These are phyloP conservation scores for Cryptococcus sp. DNA, from an alignment of 1,284 basidiomycete species.

Conservation along the genomic window DNA sequence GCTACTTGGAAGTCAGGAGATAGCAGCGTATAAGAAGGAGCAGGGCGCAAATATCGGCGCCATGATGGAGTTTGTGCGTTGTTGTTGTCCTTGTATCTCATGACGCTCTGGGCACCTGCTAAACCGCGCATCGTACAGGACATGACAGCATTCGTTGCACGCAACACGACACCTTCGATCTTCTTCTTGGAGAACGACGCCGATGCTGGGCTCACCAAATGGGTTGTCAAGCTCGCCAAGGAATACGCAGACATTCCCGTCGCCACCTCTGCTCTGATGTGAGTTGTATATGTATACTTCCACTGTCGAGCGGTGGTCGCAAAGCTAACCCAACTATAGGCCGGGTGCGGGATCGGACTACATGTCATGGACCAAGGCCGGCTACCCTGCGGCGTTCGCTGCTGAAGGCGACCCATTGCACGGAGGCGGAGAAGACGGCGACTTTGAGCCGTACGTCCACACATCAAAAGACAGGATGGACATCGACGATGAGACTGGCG, in stretches of 20 bases:
- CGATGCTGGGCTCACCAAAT: constrained; percentile 25
- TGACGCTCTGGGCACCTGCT: not conserved
- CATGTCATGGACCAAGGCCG: constrained; percentile 27
- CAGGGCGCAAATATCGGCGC: constrained; percentile 25
- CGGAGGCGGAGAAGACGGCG: constrained; percentile 16
- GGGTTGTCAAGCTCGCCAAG: constrained; percentile 23
- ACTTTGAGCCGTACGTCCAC: constrained; percentile 32
- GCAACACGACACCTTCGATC: constrained; percentile 21
- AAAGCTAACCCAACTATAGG: not conserved
- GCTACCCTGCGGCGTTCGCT: constrained; percentile 30
- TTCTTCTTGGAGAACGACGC: constrained; percentile 23
- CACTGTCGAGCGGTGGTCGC: not conserved
- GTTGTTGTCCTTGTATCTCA: constrained; percentile 5
- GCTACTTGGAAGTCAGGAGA: constrained; percentile 49
- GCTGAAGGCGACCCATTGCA: constrained; percentile 24
- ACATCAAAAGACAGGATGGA: constrained; percentile 36
- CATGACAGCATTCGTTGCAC: constrained; percentile 30
- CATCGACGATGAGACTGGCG: constrained; percentile 23
- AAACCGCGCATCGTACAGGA: constrained; percentile 14
- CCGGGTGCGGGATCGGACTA: constrained; percentile 28
- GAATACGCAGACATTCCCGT: constrained; percentile 25
- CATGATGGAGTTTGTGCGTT: constrained; percentile 34
- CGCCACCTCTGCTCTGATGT: constrained; percentile 15
- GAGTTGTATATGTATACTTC: not conserved
- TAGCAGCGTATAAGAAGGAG: constrained; percentile 32